These are phyloP conservation scores for Corymbia citriodora DNA, from an alignment of 441 rosid genomes.

Conservation along the genomic window DNA sequence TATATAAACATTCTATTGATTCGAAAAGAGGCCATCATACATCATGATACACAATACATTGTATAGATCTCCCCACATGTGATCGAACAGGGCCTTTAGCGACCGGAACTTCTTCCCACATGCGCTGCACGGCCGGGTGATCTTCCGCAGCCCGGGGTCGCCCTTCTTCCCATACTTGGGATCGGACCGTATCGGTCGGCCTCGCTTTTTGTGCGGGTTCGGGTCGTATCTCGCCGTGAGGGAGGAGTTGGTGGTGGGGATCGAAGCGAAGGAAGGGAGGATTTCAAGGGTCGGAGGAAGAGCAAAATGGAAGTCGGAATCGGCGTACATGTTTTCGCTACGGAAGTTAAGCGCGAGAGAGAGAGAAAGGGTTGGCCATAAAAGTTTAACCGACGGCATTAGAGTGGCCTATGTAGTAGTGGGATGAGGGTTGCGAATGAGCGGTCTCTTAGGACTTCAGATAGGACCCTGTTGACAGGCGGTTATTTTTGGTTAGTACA, in stretches of 20 bases:
- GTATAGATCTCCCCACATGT: conserved; percentile 11
- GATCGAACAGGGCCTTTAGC: conserved; percentile 13
- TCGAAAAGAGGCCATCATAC: too few species aligned
- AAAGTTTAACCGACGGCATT: conserved; percentile 13
- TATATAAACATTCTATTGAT: too few species aligned
- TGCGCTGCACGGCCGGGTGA: conserved; percentile 75
- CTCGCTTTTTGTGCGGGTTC: conserved; percentile 50
- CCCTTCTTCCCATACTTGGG: conserved; percentile 45
- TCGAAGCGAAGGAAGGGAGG: conserved; percentile 8
- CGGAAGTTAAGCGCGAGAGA: not conserved
- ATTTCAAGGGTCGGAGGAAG: conserved; percentile 12
- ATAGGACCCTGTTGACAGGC: not conserved
- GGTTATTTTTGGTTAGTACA: not conserved
- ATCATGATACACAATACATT: too few species aligned
- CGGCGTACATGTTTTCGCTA: conserved; percentile 14
- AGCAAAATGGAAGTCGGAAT: conserved; percentile 29
- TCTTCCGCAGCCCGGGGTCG: conserved; percentile 74
- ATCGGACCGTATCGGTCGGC: conserved; percentile 32
- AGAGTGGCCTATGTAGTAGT: conserved; percentile 28
- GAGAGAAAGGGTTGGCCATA: conserved; percentile 2
- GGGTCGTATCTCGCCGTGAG: not conserved
- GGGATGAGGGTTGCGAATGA: not conserved
- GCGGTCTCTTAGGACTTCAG: conserved; percentile 16
- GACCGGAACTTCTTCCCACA: conserved; percentile 17
- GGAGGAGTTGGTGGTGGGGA: not conserved